Evolutionary conservation across 1,284 basidiomycete genomes (phyloP).

Genomic region (Fomitopsis schrenkii): DNA sequence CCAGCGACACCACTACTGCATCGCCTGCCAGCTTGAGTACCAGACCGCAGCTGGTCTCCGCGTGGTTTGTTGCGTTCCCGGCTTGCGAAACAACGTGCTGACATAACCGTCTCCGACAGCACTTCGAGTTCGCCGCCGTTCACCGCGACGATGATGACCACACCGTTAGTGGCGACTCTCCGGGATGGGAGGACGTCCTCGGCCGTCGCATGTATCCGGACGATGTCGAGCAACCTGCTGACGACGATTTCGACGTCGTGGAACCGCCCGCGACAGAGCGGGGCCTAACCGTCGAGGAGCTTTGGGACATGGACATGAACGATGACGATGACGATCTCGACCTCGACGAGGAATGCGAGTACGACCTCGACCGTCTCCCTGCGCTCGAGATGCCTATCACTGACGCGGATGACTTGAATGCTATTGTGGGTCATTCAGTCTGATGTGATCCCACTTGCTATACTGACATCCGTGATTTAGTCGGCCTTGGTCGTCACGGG

Average conservation of each 20-base stretch:
- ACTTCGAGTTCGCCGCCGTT: constrained; percentile 24
- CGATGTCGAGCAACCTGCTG: constrained; percentile 12
- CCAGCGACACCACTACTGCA: constrained; percentile 23
- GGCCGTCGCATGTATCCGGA: constrained; percentile 20
- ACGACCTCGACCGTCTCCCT: constrained; percentile 13
- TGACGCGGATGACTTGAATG: not conserved
- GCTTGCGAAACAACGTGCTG: not conserved
- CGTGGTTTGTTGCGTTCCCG: constrained; percentile 14
- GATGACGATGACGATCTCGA: constrained; percentile 14
- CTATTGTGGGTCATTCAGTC: not conserved
- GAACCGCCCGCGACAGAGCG: too few species aligned
- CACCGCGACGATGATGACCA: constrained; percentile 27
- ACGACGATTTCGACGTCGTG: constrained; percentile 4
- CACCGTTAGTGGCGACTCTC: not conserved
- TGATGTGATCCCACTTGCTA: not conserved
- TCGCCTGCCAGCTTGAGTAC: constrained; percentile 22
- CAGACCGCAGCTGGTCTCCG: constrained; percentile 22
- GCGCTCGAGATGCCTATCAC: not conserved
- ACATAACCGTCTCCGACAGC: constrained; percentile 12
- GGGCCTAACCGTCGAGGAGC: constrained; percentile 14
- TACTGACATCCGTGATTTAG: not conserved
- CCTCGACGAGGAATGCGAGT: constrained; percentile 15
- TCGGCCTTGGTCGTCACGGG: not conserved
- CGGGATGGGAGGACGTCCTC: constrained; percentile 27
- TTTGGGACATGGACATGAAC: constrained; percentile 14